These are phyloP conservation scores for Kwoniella botswanensis DNA, from an alignment of 768 basidiomycete species.

Conservation along the genomic window DNA sequence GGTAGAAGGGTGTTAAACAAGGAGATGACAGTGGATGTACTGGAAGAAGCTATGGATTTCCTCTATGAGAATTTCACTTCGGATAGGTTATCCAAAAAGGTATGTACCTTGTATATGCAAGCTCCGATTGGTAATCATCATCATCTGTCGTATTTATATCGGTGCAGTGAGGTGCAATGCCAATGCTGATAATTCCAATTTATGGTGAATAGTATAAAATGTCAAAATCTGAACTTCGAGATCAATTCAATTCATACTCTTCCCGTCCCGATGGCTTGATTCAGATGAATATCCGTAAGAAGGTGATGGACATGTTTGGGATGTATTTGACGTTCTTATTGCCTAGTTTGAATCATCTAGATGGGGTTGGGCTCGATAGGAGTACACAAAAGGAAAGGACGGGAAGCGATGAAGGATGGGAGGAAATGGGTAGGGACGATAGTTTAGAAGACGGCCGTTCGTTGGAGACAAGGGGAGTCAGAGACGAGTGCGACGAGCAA, in stretches of 20 bases:
- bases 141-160: not conserved
- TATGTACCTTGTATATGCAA: not conserved
- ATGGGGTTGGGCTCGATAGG: not conserved
- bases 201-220: not conserved
- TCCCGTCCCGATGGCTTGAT: not conserved
- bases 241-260: slow-evolving; percentile 1
- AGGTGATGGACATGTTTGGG: not conserved
- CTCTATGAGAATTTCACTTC: not conserved
- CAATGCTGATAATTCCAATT: not conserved
- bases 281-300: not conserved
- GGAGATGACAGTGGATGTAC: not conserved
- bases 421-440: not conserved
- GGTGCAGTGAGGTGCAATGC: not conserved
- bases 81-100: not conserved
- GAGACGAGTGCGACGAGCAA: too few species aligned
- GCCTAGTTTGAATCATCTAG: not conserved
- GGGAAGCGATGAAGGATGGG: not conserved
- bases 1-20: not conserved
- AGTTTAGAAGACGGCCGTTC: not conserved
- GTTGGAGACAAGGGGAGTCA: too few species aligned
- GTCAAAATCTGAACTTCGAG: not conserved
- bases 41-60: slow-evolving; percentile 2
- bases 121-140: not conserved
- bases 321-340: not conserved
- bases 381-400: not conserved